Evolutionary conservation across 192 early-diverging fungal genomes (phyloP).

Genomic region (Backusella mclennaniae): DNA sequence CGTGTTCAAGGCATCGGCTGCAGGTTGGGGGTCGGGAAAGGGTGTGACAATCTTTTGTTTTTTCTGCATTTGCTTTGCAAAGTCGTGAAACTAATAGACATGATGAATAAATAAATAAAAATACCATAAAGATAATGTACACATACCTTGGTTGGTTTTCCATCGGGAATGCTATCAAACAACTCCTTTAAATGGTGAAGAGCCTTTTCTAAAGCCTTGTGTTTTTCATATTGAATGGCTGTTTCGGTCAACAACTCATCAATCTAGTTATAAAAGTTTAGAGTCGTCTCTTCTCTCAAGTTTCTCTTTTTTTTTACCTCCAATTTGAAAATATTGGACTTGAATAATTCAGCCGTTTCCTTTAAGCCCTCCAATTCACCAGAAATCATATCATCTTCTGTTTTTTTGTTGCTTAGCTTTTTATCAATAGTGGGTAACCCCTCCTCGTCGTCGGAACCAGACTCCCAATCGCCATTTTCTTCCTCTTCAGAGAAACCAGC

Average conservation of each 20-base stretch:
- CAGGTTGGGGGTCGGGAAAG: conserved; percentile 78
- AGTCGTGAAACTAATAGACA: conserved; percentile 37
- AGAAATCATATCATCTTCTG: conserved; percentile 38
- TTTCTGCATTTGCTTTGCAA: conserved; percentile 46
- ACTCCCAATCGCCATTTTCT: conserved; percentile 43
- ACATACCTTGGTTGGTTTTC: conserved; percentile 53
- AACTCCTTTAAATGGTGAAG: conserved; percentile 68
- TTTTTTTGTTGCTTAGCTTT: conserved; percentile 24
- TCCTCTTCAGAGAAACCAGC: conserved; percentile 29
- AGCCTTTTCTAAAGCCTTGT: conserved; percentile 57
- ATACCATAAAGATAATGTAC: neutral
- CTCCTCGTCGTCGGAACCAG: conserved; percentile 30
- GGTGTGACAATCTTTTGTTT: conserved; percentile 57
- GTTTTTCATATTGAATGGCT: conserved; percentile 56
- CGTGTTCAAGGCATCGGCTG: conserved; percentile 68
- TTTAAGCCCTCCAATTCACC: conserved; percentile 84
- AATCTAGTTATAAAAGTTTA: conserved; percentile 38
- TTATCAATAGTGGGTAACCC: conserved; percentile 44
- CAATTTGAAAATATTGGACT: conserved; percentile 90
- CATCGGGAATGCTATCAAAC: conserved; percentile 57
- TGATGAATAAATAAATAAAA: neutral
- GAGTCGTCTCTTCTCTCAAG: neutral
- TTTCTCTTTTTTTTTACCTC: conserved; percentile 44
- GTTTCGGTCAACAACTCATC: conserved; percentile 76
- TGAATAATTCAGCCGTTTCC: conserved; percentile 81